Percentiles rank a stretch among this genome's conserved stretches.
Evolutionary conservation across 2,329 filamentous ascomycete genomes (phyloP).

Genomic region (Colletotrichum acutatum): DNA sequence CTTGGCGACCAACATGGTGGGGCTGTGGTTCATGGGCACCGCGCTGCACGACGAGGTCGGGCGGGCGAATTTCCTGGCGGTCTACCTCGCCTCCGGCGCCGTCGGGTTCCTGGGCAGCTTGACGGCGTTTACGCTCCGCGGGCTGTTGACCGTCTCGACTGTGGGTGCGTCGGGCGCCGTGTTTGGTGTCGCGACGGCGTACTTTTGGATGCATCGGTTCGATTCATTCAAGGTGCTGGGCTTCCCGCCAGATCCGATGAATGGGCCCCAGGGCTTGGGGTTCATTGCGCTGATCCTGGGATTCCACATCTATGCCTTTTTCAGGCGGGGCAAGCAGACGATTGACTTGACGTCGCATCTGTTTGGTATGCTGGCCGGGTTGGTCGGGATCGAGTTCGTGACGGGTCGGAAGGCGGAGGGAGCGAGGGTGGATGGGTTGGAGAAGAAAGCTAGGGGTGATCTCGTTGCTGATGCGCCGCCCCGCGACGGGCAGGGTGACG

Average conservation of each 20-base stretch:
- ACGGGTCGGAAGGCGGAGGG: slow-evolving; percentile 39
- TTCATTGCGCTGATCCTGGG: slow-evolving; percentile 63
- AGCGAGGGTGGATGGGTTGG: slow-evolving; percentile 26
- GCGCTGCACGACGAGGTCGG: slow-evolving; percentile 77
- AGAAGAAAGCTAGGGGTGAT: slow-evolving; percentile 3
- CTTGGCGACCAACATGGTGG: slow-evolving; percentile 71
- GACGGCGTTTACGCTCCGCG: slow-evolving; percentile 56
- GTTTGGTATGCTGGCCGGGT: slow-evolving; percentile 60
- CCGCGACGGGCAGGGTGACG: not conserved
- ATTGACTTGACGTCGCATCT: slow-evolving; percentile 66
- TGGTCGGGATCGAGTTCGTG: slow-evolving; percentile 51
- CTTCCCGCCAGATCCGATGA: slow-evolving; percentile 63
- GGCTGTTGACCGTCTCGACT: slow-evolving; percentile 59
- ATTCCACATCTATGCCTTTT: slow-evolving; percentile 60
- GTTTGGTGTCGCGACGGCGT: slow-evolving; percentile 70
- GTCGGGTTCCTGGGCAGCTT: slow-evolving; percentile 70
- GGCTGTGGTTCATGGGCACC: slow-evolving; percentile 74
- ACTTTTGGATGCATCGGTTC: slow-evolving; percentile 67
- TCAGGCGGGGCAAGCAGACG: slow-evolving; percentile 52
- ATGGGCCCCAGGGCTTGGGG: slow-evolving; percentile 64
- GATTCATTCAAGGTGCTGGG: slow-evolving; percentile 69
- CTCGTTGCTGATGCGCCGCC: slow-evolving; percentile 24
- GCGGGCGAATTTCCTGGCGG: slow-evolving; percentile 74
- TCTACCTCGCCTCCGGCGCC: slow-evolving; percentile 70
- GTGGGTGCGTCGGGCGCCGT: slow-evolving; percentile 76